Base-by-base conservation (phyloP, 73 alveolate species). In the Tetrahymena malaccensis region DNA sequence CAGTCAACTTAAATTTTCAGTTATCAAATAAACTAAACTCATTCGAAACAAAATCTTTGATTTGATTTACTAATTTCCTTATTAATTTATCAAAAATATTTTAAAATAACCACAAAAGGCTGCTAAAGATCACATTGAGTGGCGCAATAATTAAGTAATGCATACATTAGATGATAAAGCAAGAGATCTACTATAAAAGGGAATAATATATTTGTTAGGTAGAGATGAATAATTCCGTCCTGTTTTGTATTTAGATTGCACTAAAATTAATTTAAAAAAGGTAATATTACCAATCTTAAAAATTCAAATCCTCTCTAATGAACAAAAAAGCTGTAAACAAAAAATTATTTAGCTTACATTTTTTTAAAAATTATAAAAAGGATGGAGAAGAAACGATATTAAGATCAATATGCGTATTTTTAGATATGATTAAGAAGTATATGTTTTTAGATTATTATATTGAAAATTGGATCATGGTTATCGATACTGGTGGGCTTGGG, bases 401-500 rank as follows among this genome's bases (percentile, higher is more conserved):
- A 17, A 95, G 93, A 55, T 94, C 97, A 50, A 85, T 95, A 43
- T 85, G 95, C 43, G 70, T 85, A 85, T 95, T 85, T 43, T 89
- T 89, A 35, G 95, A 58, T 44, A 95, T 95, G 35, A 85, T 95
- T 0, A 85, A 43, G 43, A 89, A 44, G 44, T 22, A 95, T 93
- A 85, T 94, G 43, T 95, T 95, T 95, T 84, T 95, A 43, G 95
- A 94, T 44, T 94, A 94, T 55, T 55, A 95, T 55, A 50, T 95
- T 34, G 97, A 95, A 70, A 95, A 95, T 85, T 95, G 95, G 95
- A 85, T 95, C 25, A 85, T 95, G 56, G 94, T 89, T 10, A 95
- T 95, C 85, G 97, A 95, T 89, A 95, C 97, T 21, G 94, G 94
- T n/a, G 94, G 94, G 19, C 94, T 95, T 25, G 95, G 97, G 15